A percentile compares a stretch with the other conserved stretches of the same genome.
These are phyloP conservation scores for Cryoendolithus antarcticus DNA, from an alignment of 2,329 filamentous ascomycete species.

Conservation along the genomic window DNA sequence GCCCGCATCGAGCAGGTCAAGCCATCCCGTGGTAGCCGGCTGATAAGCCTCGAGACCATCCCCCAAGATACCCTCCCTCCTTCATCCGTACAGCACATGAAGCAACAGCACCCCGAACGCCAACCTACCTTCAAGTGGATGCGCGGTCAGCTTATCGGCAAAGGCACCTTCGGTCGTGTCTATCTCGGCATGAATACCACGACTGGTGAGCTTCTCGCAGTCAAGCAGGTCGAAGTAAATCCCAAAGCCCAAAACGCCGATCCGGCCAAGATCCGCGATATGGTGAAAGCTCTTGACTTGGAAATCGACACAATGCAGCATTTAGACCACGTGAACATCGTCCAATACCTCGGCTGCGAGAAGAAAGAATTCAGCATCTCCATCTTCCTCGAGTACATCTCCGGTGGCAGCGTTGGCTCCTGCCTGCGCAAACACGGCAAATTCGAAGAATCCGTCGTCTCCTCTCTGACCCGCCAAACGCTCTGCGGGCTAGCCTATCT, in stretches of 20 bases:
- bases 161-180: conserved; percentile 95
- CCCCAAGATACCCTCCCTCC: conserved; percentile 58
- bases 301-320: conserved; percentile 99
- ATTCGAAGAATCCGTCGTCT: conserved; percentile 88
- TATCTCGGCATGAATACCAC: conserved; percentile 99
- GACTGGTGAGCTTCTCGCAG: conserved; percentile 91
- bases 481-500: conserved; percentile 82
- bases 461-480: conserved; percentile 80
- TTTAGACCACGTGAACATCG: conserved; percentile 94
- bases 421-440: conserved; percentile 96
- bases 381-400: conserved; percentile 98
- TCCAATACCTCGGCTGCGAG: conserved; percentile 96
- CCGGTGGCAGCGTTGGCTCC: conserved; percentile 91
- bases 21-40: conserved; percentile 51
- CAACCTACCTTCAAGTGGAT: conserved; percentile 98
- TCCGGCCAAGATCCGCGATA: conserved; percentile 67
- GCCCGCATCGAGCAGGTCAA: conserved; percentile 96
- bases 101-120: conserved; percentile 38
- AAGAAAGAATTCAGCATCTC: conserved; percentile 84
- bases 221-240: conserved; percentile 98
- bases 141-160: conserved; percentile 95
- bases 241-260: conserved; percentile 50
- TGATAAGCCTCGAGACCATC: conserved; percentile 47
- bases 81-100: conserved; percentile 14
- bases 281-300: conserved; percentile 88